Conservation (phyloP, 345 rosid species). For the Lenwebbia sp. region DNA sequence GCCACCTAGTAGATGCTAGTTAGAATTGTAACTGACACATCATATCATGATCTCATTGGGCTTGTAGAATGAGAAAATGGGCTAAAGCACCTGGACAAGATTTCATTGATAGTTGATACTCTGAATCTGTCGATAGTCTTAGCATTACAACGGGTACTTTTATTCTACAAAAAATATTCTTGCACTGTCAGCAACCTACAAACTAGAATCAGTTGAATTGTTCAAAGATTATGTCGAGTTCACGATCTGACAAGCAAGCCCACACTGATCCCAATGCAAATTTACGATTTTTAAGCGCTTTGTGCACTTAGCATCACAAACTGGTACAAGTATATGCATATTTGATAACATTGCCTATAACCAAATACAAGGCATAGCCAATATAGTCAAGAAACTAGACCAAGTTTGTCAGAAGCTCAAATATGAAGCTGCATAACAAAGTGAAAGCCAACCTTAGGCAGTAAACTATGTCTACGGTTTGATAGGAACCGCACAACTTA, state of each 20-base stretch:
- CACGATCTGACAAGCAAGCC: background rate
- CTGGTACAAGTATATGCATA: background rate
- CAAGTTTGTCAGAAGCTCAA: background rate
- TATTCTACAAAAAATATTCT: background rate
- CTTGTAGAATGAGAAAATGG: background rate
- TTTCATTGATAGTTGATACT: background rate
- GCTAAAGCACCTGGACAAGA: background rate
- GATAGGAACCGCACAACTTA: background rate
- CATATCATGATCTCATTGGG: background rate
- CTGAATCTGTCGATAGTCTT: background rate
- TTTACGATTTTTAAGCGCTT: background rate
- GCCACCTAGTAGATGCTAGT: background rate
- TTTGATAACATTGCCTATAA: background rate
- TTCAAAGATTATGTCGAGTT: background rate
- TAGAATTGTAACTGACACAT: background rate
- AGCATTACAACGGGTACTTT: background rate
- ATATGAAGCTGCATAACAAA: background rate
- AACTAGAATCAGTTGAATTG: background rate
- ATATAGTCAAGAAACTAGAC: background rate
- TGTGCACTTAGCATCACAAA: background rate
- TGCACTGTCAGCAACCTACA: background rate
- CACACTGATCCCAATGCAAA: background rate
- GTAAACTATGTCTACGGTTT: background rate
- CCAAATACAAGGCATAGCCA: background rate
- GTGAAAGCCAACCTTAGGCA: background rate